Evolutionary conservation across 2,329 filamentous ascomycete species (phyloP).

Genomic region (Neofusicoccum umdonicola): DNA sequence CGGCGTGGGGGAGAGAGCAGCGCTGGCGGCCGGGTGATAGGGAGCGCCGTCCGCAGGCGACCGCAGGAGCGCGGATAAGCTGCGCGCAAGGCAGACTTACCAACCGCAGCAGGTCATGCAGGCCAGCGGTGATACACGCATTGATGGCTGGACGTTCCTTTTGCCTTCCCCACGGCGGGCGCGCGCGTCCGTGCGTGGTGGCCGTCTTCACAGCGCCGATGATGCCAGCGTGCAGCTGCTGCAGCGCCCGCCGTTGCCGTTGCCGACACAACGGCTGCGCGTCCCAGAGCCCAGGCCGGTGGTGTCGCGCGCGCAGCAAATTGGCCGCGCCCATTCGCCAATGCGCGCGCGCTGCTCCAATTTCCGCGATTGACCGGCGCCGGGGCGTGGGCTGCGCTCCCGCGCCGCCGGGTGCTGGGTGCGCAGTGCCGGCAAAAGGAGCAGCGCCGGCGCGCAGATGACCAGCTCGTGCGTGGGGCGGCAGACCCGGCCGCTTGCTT

Average conservation of each 20-base stretch:
- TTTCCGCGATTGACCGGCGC: conserved; percentile 2
- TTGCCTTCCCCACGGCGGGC: conserved; percentile 8
- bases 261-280: conserved; percentile 4
- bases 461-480: conserved; percentile 7
- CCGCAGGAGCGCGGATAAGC: conserved; percentile 7
- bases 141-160: conserved; percentile 8
- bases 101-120: conserved; percentile 11
- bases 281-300: not conserved
- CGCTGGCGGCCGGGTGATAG: conserved; percentile 3
- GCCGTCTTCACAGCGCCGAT: conserved; percentile 8
- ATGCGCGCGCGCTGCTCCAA: not conserved
- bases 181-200: not conserved
- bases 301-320: not conserved
- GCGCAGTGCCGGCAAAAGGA: conserved; percentile 9
- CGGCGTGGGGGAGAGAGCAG: conserved; percentile 3
- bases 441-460: conserved; percentile 3
- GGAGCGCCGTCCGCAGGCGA: conserved; percentile 2
- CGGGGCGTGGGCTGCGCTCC: not conserved
- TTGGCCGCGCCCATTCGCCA: conserved; percentile 6
- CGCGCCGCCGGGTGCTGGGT: conserved; percentile 6
- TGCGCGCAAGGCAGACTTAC: not conserved
- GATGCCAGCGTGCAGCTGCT: conserved; percentile 7
- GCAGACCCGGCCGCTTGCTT: not conserved
- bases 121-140: not conserved
- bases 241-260: not conserved